phyloP scores from a whole-genome alignment of 1,139 yeast species.

The Spathaspora sp. region DNA sequence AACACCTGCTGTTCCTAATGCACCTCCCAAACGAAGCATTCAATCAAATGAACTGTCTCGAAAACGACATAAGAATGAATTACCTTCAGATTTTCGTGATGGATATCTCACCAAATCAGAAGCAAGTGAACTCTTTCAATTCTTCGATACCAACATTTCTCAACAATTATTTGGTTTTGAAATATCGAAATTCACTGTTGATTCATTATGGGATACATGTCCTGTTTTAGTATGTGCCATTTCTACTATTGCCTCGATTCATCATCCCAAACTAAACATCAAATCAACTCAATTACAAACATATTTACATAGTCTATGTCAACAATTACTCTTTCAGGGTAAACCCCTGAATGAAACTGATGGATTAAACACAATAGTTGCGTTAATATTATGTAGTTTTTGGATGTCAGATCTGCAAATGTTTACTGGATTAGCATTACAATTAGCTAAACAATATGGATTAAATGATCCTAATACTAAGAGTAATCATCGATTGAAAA shows the following conservation, averaged over 20 bases:
- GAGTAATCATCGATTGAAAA: conserved; percentile 49
- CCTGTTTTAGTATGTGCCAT: conserved; percentile 63
- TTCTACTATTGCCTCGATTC: conserved; percentile 63
- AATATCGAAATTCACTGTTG: conserved; percentile 50
- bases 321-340: conserved; percentile 43
- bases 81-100: conserved; percentile 28
- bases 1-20: no score
- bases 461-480: conserved; percentile 36
- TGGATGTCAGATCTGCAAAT: conserved; percentile 67
- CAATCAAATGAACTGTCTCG: neutral
- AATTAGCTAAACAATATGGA: conserved; percentile 58
- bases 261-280: conserved; percentile 46
- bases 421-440: conserved; percentile 68
- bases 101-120: conserved; percentile 37
- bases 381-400: conserved; percentile 64
- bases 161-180: conserved; percentile 70
- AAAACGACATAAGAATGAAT: neutral
- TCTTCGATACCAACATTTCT: conserved; percentile 56
- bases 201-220: conserved; percentile 53
- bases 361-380: conserved; percentile 60
- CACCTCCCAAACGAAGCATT: neutral
- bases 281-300: conserved; percentile 40
- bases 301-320: conserved; percentile 47
- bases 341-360: conserved; percentile 46
- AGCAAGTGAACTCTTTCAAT: conserved; percentile 51